Base-by-base conservation (phyloP, 768 basidiomycete species). In the Coprinopsis strossmayeri region DNA sequence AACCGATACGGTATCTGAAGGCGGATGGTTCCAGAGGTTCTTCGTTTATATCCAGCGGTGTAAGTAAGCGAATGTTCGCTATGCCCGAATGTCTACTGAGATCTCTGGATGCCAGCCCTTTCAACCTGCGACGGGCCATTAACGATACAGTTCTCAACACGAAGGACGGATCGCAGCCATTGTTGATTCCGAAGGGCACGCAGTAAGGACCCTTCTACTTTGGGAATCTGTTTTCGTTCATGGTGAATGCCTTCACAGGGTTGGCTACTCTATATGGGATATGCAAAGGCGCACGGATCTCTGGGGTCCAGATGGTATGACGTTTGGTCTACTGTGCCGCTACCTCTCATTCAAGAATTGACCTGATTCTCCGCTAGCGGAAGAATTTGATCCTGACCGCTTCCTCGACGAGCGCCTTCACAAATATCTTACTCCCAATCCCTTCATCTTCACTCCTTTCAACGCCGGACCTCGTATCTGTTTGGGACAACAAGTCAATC, bases 271-370 rank as follows among this genome's bases (percentile, higher is more conserved):
- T 3, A 69, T 80, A 3, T 68, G 71, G 51, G 60, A 76, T 26
- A 81, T 83, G 79, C 84, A 86, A 32, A 70, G 82, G 3, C 69
- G 81, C 26, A 70, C 62, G 44, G 79, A 82, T 53, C 69, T 81
- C 2, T 85, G 83, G 83, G 83, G 83, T 0, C 79, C 80, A 1
- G 81, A 84, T 56, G 81, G 81, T 81, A 54, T 3, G 64, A 37
- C 24, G 35, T 35, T 42, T n/a, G n/a, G n/a, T n/a, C n/a, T n/a
- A n/a, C n/a, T n/a, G n/a, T n/a, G n/a, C n/a, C n/a, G n/a, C n/a
- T n/a, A n/a, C n/a, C n/a, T n/a, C n/a, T n/a, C n/a, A n/a, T n/a
- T n/a, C n/a, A n/a, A n/a, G n/a, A n/a, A n/a, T n/a, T n/a, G n/a
- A n/a, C n/a, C n/a, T n/a, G n/a, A n/a, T n/a, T n/a, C n/a, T n/a